A percentile compares a stretch with the other conserved stretches of the same genome.
Evolutionary conservation across 164 flowering plant genomes (phyloP).

Genomic region (Sextonia rubra): DNA sequence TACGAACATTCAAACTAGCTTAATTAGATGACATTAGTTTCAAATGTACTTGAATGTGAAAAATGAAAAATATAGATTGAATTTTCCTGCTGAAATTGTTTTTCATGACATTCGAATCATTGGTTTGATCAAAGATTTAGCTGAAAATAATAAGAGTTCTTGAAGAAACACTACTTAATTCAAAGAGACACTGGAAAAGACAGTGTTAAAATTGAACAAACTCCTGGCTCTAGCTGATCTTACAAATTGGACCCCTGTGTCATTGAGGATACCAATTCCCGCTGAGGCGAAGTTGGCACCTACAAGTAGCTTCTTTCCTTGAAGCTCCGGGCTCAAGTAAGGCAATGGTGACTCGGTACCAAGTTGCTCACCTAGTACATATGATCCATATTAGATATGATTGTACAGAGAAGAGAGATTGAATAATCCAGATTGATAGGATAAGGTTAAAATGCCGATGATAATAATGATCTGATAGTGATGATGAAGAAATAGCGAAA

Average conservation of each 20-base stretch:
- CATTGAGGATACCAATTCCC: conserved; percentile 79
- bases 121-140: too few relatives aligned
- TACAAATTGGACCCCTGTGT: conserved; percentile 87
- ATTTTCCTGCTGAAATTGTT: too few relatives aligned
- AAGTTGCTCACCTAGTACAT: conserved; percentile 41
- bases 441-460: too few relatives aligned
- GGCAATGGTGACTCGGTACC: conserved; percentile 58
- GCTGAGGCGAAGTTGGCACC: conserved; percentile 97
- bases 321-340: conserved; percentile 52
- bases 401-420: too few relatives aligned
- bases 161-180: too few relatives aligned
- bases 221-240: conserved; percentile 12
- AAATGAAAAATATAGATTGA: too few relatives aligned
- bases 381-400: background rate
- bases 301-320: conserved; percentile 49
- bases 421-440: too few relatives aligned
- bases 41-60: background rate
- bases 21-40: too few relatives aligned
- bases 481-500: background rate
- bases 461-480: too few relatives aligned
- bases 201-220: background rate
- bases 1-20: background rate
- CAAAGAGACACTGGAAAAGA: background rate
- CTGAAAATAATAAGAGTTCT: too few relatives aligned
- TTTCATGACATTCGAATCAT: too few relatives aligned